Conservation (phyloP, 495 filamentous ascomycete genomes). For the Penicillium samsonianum region DNA sequence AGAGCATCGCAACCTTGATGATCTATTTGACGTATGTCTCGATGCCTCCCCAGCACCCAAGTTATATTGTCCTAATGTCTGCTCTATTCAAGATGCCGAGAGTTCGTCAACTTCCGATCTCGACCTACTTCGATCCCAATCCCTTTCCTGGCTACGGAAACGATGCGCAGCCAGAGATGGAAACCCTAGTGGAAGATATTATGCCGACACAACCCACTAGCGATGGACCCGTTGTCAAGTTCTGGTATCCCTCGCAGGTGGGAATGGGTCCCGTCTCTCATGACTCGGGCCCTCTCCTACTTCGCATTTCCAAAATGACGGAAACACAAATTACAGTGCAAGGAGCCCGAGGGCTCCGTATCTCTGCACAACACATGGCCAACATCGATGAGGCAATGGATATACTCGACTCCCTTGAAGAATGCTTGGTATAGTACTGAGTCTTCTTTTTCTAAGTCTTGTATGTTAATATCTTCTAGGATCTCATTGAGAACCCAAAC, state of each 20-base stretch:
- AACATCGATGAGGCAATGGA: background rate
- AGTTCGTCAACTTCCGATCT: background rate
- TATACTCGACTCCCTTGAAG: background rate
- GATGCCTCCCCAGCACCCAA: background rate
- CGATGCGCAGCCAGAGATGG: background rate
- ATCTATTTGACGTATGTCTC: constrained; percentile 30
- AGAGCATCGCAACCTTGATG: constrained; percentile 24
- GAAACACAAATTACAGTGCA: background rate
- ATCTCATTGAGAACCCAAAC: constrained; percentile 11
- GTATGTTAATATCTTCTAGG: background rate
- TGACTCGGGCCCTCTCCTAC: background rate
- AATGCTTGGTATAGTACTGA: constrained; percentile 1
- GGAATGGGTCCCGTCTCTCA: background rate
- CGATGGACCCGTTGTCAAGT: background rate
- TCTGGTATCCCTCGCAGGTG: background rate
- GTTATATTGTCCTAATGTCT: background rate
- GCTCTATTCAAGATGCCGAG: background rate
- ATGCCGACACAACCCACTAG: background rate
- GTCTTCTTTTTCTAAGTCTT: background rate
- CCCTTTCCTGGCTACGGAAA: background rate
- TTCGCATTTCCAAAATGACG: constrained; percentile 1
- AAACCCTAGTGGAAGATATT: background rate
- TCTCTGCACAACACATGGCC: background rate
- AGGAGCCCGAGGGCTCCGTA: background rate
- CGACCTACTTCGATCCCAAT: background rate